Evolutionary conservation across 495 filamentous ascomycete genomes (phyloP).

Genomic region (Darksidea phi): DNA sequence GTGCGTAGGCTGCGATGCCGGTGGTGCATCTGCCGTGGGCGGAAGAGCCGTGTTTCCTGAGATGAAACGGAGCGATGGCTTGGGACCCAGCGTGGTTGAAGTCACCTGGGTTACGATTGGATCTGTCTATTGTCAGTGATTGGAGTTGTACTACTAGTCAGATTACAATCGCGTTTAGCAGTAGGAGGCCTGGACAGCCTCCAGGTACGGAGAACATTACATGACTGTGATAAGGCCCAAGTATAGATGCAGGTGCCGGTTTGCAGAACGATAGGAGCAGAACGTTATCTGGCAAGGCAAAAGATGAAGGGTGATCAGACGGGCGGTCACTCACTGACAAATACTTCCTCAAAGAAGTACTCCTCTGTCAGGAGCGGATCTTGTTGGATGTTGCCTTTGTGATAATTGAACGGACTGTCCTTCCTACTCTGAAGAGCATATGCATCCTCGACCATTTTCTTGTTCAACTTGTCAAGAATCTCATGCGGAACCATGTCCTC

Average conservation of each 20-base stretch:
- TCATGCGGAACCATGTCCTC: constrained; percentile 49
- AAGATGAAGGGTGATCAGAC: constrained; percentile 46
- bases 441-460: constrained; percentile 55
- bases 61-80: constrained; percentile 51
- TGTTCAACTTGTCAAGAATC: constrained; percentile 50
- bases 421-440: constrained; percentile 44
- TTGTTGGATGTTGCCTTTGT: constrained; percentile 56
- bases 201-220: too few relatives aligned
- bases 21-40: constrained; percentile 42
- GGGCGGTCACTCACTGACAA: constrained; percentile 39
- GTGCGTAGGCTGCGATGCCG: constrained; percentile 54
- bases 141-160: too few relatives aligned
- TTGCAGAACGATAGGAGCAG: too few relatives aligned
- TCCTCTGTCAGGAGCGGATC: constrained; percentile 48
- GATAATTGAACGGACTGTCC: constrained; percentile 54
- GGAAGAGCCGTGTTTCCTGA: constrained; percentile 57
- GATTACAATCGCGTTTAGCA: too few relatives aligned
- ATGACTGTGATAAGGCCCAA: too few relatives aligned
- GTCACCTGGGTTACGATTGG: constrained; percentile 53
- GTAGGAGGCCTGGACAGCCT: too few relatives aligned
- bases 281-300: constrained; percentile 2
- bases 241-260: too few relatives aligned
- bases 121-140: too few relatives aligned
- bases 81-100: constrained; percentile 51
- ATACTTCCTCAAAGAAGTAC: constrained; percentile 22